phyloP scores from a whole-genome alignment of 495 filamentous ascomycete species.

The Podospora appendiculata region DNA sequence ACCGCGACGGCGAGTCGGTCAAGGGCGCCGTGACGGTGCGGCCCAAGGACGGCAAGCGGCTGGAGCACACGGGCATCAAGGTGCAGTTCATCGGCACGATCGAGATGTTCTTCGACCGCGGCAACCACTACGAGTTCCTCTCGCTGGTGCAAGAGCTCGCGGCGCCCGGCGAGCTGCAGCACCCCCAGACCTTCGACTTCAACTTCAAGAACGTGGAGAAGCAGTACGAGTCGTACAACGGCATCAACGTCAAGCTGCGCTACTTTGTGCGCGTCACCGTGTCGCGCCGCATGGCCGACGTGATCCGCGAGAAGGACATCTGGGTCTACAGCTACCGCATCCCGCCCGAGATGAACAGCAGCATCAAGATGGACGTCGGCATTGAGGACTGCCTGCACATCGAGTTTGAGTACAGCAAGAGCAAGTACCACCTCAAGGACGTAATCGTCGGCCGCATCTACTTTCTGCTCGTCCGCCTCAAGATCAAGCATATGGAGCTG shows the following conservation, averaged over 20 bases:
- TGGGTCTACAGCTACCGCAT: slow-evolving; percentile 99
- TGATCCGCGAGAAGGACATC: slow-evolving; percentile 97
- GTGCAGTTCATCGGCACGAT: slow-evolving; percentile 99
- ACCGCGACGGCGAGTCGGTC: slow-evolving; percentile 97
- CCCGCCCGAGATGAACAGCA: slow-evolving; percentile 94
- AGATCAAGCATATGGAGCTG: slow-evolving; percentile 99
- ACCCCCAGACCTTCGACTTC: slow-evolving; percentile 98
- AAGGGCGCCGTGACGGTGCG: slow-evolving; percentile 90
- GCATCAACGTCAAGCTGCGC: slow-evolving; percentile 97
- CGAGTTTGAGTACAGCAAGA: slow-evolving; percentile 99
- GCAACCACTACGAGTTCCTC: slow-evolving; percentile 98
- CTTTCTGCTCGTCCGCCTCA: slow-evolving; percentile 93
- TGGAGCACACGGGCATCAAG: slow-evolving; percentile 99
- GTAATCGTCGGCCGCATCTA: slow-evolving; percentile 99
- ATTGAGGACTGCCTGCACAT: slow-evolving; percentile 99
- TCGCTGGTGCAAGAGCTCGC: slow-evolving; percentile 93
- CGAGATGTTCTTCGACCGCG: slow-evolving; percentile 94
- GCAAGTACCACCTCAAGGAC: slow-evolving; percentile 98
- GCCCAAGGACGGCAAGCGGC: slow-evolving; percentile 95
- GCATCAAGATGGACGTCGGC: slow-evolving; percentile 99
- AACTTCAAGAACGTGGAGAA: slow-evolving; percentile 99
- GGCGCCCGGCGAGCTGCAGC: slow-evolving; percentile 92
- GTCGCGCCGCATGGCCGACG: slow-evolving; percentile 92
- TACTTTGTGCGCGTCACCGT: slow-evolving; percentile 98
- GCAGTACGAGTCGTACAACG: slow-evolving; percentile 99